These are phyloP conservation scores for Warburgia ugandensis DNA, from an alignment of 164 flowering plant genomes.

Conservation along the genomic window DNA sequence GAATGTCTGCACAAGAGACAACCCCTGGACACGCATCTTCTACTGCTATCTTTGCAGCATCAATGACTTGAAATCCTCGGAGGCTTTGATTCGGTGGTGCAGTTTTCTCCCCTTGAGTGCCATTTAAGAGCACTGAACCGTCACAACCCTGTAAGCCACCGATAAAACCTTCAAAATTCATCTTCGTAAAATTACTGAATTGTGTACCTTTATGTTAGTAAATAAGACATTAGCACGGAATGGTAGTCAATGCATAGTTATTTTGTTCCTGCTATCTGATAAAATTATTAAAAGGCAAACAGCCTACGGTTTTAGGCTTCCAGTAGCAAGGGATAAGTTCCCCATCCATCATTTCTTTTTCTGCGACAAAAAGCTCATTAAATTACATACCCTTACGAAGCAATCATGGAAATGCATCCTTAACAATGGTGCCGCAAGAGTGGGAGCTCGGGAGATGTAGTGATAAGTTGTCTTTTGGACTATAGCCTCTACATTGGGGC, in stretches of 20 bases:
- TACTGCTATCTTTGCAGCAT: slow-evolving; percentile 33
- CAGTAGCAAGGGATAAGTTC: no score
- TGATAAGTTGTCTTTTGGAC: slow-evolving; percentile 11
- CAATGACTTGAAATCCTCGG: slow-evolving; percentile 46
- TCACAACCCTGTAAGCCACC: slow-evolving; percentile 76
- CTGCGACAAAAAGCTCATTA: no score
- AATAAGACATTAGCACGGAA: no score
- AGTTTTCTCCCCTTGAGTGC: slow-evolving; percentile 38
- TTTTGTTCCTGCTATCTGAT: no score
- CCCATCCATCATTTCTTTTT: no score
- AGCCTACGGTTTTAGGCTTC: no score
- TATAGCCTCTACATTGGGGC: slow-evolving; percentile 27
- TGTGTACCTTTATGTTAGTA: no score
- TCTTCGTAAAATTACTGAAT: no score
- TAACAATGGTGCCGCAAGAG: slow-evolving; percentile 28
- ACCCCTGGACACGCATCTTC: slow-evolving; percentile 48
- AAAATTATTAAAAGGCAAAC: no score
- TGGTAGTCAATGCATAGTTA: no score
- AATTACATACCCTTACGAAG: slow-evolving; percentile 33
- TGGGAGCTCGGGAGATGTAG: slow-evolving; percentile 17
- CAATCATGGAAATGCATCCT: slow-evolving; percentile 54
- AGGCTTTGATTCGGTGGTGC: slow-evolving; percentile 34
- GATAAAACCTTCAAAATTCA: no score
- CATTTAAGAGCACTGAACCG: slow-evolving; percentile 51
- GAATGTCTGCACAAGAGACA: slow-evolving; percentile 50